Base-by-base conservation (phyloP, 192 early-diverging fungal species). In the Thamnidium elegans region DNA sequence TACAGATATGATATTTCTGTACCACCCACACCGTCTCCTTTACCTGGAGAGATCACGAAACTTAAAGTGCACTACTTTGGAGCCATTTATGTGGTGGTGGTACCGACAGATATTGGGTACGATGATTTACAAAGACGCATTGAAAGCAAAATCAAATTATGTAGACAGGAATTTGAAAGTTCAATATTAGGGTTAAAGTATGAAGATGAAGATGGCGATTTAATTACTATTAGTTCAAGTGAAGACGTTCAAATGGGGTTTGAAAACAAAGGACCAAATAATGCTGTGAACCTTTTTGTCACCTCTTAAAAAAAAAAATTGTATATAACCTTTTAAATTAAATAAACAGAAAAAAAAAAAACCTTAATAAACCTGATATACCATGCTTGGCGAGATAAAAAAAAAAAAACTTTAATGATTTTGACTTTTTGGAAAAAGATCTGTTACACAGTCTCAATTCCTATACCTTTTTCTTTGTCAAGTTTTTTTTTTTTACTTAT, bases 171-270 rank as follows among this genome's bases (percentile, higher is more conserved):
- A 36, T 79, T 79, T 31, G 83, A 74, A 34, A 71, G 76, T 68
- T 77, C 94, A 10, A 90, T 91, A 45, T 81, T 83, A 23, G 86
- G 83, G 15, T 81, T 78, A 36, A 85, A 87, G 66, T 97, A 98
- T 70, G 88, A 90, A 72, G 95, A 99, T 67, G 94, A 97, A 74
- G 95, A 96, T 71, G 90, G 93, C 44, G 94, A 97, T 68, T 85
- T 89, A 67, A 87, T 95, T 30, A 86, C 85, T 42, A 87, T 99
- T 43, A 87, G 88, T 56, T 88, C 86, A 19, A 89, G 93, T 68
- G 93, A 94, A 54, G 96, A 99, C 69, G 89, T 99, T 14, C 86
- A 83, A 44, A 77, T 95, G 87, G 94, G 92, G 4, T 96, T 99
- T 80, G 94, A 94, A 73, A 78, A 69, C 30, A 74, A 74, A 11